Base-by-base conservation (phyloP, 2,329 filamentous ascomycete genomes). In the Neopestalotiopsis sp. region DNA sequence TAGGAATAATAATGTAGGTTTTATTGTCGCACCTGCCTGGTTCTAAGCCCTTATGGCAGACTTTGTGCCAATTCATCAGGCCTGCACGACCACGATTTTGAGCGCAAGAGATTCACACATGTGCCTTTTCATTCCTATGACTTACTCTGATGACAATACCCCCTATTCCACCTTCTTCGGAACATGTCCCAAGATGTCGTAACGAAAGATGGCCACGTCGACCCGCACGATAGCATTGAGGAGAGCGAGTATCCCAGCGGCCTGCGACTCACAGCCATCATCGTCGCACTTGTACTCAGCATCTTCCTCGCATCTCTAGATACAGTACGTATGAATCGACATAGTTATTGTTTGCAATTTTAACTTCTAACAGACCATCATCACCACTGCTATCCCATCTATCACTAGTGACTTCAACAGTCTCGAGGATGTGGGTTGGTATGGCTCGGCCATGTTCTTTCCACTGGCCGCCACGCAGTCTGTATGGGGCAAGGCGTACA, bases 391-490 rank as follows among this genome's bases (percentile, higher is more conserved):
- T 10, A 87, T 89, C 56, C 86, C 86, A 10, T 85, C 84, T 70
- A 88, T 89, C 73, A 88, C 86, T 1, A 83, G 82, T 71, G 82
- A 86, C 56, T 86, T 87, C 78, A 79, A 85, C 68, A 81, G 84
- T 62, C 81, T 88, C 20, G 81, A 83, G 45, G 84, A 88, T 70
- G 83, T 88, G 13, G 84, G 85, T 28, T 91, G 89, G 89, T 90
- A 90, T 72, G 87, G 86, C 2, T 82, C 85, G 17, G 85, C 85
- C 57, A 88, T 85, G 72, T 86, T 87, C 76, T 79, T 87, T 72
- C 84, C 84, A 1, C 74, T 84, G 38, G 84, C 81, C 10, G 79
- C 78, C 68, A 80, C 83, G 72, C 83, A 85, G 73, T 81, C 82
- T 58, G 79, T 80, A 17, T 85, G 81, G 79, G 84, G 84, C 66